Evolutionary conservation across 371 early-diverging fungal genomes (phyloP).

Genomic region (Mucor saturninus): DNA sequence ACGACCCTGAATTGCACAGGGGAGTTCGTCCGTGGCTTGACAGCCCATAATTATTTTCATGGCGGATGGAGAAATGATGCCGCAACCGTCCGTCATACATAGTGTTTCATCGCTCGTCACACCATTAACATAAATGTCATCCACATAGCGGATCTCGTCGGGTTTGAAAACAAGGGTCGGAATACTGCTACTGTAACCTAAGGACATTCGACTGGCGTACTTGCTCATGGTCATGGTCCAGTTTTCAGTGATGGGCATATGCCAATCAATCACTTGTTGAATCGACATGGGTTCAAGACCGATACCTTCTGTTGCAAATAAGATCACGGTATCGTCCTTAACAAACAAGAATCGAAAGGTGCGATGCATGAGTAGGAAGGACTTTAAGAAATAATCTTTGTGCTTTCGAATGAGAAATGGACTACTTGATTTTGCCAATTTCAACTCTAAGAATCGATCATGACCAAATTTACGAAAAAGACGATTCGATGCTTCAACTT

Average conservation of each 20-base stretch:
- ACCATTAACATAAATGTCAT: conserved; percentile 33
- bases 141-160: conserved; percentile 35
- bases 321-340: conserved; percentile 39
- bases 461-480: conserved; percentile 50
- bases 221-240: conserved; percentile 48
- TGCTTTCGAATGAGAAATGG: conserved; percentile 17
- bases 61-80: conserved; percentile 49
- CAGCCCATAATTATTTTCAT: conserved; percentile 50
- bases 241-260: conserved; percentile 50
- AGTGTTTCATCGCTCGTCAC: conserved; percentile 16
- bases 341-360: conserved; percentile 43
- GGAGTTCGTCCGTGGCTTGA: conserved; percentile 39
- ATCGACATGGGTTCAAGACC: conserved; percentile 35
- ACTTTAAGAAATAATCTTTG: conserved; percentile 31
- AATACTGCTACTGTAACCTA: conserved; percentile 54
- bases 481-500: conserved; percentile 43
- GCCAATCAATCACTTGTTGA: conserved; percentile 49
- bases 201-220: conserved; percentile 48
- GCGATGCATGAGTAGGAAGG: conserved; percentile 46
- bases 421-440: conserved; percentile 19
- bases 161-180: conserved; percentile 45
- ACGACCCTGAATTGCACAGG: conserved; percentile 56
- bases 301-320: conserved; percentile 50
- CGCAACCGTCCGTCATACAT: conserved; percentile 60
- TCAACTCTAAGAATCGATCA: conserved; percentile 46